A percentile compares a stretch with the other conserved stretches of the same genome.
Conservation (phyloP, 805 yeast genomes). For the Lipomyces japonicus region DNA sequence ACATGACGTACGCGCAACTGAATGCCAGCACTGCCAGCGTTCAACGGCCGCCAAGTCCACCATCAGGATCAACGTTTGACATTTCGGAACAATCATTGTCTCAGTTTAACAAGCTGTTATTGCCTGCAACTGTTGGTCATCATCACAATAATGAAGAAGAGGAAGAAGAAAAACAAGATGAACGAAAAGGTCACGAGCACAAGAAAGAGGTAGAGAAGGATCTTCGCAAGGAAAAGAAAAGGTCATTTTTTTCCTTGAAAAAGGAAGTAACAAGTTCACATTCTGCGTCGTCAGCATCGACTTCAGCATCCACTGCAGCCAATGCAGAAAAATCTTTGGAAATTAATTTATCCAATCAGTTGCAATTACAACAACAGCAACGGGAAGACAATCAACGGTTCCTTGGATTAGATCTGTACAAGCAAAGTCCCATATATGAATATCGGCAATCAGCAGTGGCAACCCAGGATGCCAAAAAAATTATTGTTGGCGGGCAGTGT, state of each 20-base stretch:
- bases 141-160: background rate
- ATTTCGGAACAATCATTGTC: background rate
- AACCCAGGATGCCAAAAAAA: background rate
- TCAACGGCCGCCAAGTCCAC: background rate
- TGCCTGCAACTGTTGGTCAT: background rate
- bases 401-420: constrained; percentile 15
- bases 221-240: constrained; percentile 48
- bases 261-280: constrained; percentile 5
- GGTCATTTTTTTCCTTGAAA: constrained; percentile 58
- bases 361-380: constrained; percentile 15
- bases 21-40: constrained; percentile 1
- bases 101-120: constrained; percentile 1
- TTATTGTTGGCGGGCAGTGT: background rate
- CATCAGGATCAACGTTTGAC: background rate
- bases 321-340: background rate
- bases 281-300: background rate
- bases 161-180: background rate
- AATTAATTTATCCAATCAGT: constrained; percentile 9
- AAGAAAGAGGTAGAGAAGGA: constrained; percentile 38
- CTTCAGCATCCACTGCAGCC: background rate
- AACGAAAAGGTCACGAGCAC: too few relatives aligned
- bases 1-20: background rate
- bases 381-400: constrained; percentile 15
- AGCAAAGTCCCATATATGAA: constrained; percentile 23
- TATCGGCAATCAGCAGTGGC: constrained; percentile 19